phyloP scores from a whole-genome alignment of 2,329 filamentous ascomycete genomes.

The Exophiala sp. region DNA sequence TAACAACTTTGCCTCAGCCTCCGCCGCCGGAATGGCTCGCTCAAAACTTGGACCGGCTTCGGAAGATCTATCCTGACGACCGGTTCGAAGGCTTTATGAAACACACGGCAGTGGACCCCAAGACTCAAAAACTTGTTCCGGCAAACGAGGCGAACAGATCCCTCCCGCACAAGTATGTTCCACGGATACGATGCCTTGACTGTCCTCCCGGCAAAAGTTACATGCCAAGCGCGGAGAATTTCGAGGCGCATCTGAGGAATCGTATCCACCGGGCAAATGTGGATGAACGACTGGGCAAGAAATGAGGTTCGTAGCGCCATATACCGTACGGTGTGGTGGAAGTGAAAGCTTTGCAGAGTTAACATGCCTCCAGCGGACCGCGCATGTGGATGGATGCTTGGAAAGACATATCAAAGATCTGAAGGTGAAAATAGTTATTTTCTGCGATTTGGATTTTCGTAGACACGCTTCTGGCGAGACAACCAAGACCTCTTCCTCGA shows the following conservation, averaged over 20 bases:
- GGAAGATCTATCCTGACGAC: constrained; percentile 66
- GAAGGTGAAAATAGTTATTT: background rate
- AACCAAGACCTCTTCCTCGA: no score
- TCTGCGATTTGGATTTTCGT: background rate
- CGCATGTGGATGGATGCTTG: background rate
- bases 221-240: constrained; percentile 83
- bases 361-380: background rate
- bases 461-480: no score
- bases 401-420: background rate
- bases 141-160: constrained; percentile 48
- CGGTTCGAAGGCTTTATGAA: constrained; percentile 88
- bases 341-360: background rate
- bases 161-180: constrained; percentile 74
- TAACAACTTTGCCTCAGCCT: constrained; percentile 50
- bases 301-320: constrained; percentile 4
- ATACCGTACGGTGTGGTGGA: background rate
- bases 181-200: constrained; percentile 84
- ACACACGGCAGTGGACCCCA: constrained; percentile 70
- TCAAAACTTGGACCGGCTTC: constrained; percentile 65
- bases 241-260: constrained; percentile 88
- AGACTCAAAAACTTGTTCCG: constrained; percentile 60
- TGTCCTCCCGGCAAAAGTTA: constrained; percentile 77
- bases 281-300: constrained; percentile 44
- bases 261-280: constrained; percentile 70
- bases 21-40: constrained; percentile 81